phyloP scores from a whole-genome alignment of 2,329 filamentous ascomycete genomes.

The Colletotrichum tofieldiae region DNA sequence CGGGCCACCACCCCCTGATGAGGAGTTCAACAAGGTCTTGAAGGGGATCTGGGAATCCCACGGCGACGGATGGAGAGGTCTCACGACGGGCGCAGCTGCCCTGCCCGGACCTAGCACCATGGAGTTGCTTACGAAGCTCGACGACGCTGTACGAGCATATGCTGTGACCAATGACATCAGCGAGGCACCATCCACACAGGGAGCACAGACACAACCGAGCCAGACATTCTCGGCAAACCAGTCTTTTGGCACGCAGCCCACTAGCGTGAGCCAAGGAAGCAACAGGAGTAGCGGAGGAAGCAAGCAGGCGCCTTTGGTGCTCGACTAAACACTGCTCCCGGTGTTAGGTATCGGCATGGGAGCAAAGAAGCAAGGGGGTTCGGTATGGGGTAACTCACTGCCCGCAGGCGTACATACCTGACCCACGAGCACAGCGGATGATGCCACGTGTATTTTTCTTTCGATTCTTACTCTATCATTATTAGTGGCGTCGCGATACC shows the following conservation, averaged over 20 bases:
- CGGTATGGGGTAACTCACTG: neutral
- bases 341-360: neutral
- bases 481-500: slow-evolving; percentile 8
- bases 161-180: slow-evolving; percentile 44
- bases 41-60: slow-evolving; percentile 62
- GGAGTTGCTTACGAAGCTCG: slow-evolving; percentile 64
- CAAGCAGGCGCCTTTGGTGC: slow-evolving; percentile 40
- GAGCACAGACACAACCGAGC: slow-evolving; percentile 34
- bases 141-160: slow-evolving; percentile 62
- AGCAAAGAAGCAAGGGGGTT: neutral
- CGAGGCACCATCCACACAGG: slow-evolving; percentile 35
- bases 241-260: slow-evolving; percentile 42
- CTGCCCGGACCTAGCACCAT: slow-evolving; percentile 58
- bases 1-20: slow-evolving; percentile 45
- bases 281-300: slow-evolving; percentile 35
- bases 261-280: slow-evolving; percentile 33
- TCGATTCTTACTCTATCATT: slow-evolving; percentile 3
- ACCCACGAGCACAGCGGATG: neutral
- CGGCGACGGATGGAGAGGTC: slow-evolving; percentile 64
- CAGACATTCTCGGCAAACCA: slow-evolving; percentile 40
- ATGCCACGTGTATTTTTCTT: slow-evolving; percentile 9
- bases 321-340: slow-evolving; percentile 28
- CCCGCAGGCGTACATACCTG: neutral
- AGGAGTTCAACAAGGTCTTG: slow-evolving; percentile 58
- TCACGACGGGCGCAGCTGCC: slow-evolving; percentile 64